Conservation (phyloP, 495 filamentous ascomycete species). For the Aspergillus sclerotioniger region DNA sequence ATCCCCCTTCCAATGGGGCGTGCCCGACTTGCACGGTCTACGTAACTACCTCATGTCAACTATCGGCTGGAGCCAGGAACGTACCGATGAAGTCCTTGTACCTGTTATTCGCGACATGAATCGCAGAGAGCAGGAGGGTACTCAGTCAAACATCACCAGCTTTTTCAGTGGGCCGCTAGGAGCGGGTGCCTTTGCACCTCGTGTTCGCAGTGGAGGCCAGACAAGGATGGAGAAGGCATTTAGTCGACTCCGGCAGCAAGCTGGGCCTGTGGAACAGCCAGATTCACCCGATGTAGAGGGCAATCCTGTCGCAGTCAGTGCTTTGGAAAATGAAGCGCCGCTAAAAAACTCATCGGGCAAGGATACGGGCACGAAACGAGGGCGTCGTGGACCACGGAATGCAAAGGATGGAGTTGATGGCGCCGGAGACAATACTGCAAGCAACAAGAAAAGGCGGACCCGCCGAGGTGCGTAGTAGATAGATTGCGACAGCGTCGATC, state of each 20-base stretch:
- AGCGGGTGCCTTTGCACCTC: constrained; percentile 74
- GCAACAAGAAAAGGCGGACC: constrained; percentile 19
- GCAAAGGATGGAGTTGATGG: constrained; percentile 2
- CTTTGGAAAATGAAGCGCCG: constrained; percentile 1
- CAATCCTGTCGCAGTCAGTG: background rate
- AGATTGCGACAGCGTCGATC: background rate
- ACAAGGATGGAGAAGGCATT: constrained; percentile 86
- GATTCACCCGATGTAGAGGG: constrained; percentile 3
- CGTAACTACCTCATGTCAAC: constrained; percentile 87
- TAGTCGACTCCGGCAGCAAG: constrained; percentile 59
- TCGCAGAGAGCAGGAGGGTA: constrained; percentile 76
- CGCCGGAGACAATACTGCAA: constrained; percentile 9
- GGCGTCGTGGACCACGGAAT: constrained; percentile 6
- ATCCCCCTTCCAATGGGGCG: constrained; percentile 87
- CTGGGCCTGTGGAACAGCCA: constrained; percentile 27
- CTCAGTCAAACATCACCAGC: constrained; percentile 92
- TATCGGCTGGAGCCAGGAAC: constrained; percentile 86
- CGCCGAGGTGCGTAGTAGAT: constrained; percentile 10
- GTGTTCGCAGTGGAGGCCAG: constrained; percentile 56
- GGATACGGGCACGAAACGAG: constrained; percentile 21
- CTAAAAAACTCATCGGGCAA: constrained; percentile 7
- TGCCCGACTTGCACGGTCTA: constrained; percentile 85
- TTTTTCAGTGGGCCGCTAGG: constrained; percentile 71
- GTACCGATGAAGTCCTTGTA: constrained; percentile 91
- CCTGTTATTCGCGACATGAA: constrained; percentile 97